phyloP scores from a whole-genome alignment of 345 rosid genomes.

The Salix viminalis region DNA sequence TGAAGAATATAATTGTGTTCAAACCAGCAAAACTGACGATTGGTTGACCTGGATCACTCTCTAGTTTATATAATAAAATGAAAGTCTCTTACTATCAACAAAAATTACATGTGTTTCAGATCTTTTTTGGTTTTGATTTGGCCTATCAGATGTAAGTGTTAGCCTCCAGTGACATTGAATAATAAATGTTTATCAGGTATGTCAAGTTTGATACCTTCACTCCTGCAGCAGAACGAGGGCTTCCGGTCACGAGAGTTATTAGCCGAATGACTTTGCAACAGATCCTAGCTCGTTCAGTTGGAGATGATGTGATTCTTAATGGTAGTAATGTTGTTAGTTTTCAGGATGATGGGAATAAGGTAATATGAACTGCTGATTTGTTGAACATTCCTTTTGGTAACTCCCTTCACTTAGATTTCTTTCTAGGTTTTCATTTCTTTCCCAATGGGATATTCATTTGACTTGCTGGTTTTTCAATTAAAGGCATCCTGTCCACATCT shows the following conservation, averaged over 20 bases:
- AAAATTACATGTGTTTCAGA: neutral
- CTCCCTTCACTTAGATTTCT: neutral
- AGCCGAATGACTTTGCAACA: slow-evolving; percentile 88
- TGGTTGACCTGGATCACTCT: neutral
- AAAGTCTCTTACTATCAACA: neutral
- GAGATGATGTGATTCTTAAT: slow-evolving; percentile 71
- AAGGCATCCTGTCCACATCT: neutral
- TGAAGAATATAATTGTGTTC: too few species aligned
- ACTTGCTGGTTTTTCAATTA: neutral
- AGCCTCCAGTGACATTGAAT: slow-evolving; percentile 19
- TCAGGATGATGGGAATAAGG: slow-evolving; percentile 79
- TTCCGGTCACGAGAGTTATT: slow-evolving; percentile 86
- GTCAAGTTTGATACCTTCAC: slow-evolving; percentile 93
- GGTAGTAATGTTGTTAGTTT: slow-evolving; percentile 80
- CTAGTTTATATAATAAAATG: neutral
- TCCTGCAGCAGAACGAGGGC: slow-evolving; percentile 80
- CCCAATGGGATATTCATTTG: slow-evolving; percentile 3
- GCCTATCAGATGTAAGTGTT: neutral
- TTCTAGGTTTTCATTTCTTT: neutral
- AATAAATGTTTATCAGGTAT: slow-evolving; percentile 50
- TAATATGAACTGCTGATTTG: slow-evolving; percentile 17
- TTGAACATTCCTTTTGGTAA: neutral
- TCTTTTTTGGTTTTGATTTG: neutral
- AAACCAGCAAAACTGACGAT: neutral
- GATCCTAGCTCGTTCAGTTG: slow-evolving; percentile 72